phyloP scores from a whole-genome alignment of 148 eudicot genomes.

The Oxyria digyna region DNA sequence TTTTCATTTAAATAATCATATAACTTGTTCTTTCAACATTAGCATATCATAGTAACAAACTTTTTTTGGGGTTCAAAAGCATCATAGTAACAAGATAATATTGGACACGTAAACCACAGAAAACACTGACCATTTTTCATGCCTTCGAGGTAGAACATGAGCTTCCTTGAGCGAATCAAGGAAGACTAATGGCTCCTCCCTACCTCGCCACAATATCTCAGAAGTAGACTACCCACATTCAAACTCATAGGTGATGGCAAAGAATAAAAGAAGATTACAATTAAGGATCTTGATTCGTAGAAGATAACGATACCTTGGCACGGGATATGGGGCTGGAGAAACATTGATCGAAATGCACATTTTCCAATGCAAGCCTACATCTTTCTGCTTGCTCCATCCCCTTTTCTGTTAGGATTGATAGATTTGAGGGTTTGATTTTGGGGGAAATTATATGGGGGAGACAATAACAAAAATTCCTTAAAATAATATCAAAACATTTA shows the following conservation, averaged over 20 bases:
- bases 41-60: no score
- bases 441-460: no score
- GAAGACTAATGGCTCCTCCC: conserved; percentile 42
- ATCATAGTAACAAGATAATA: not conserved
- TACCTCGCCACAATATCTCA: conserved; percentile 63
- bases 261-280: not conserved
- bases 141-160: conserved; percentile 58
- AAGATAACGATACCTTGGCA: conserved; percentile 45
- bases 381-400: conserved; percentile 53
- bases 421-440: no score
- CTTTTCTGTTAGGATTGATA: conserved; percentile 47
- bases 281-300: not conserved
- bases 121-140: conserved; percentile 56
- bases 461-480: no score
- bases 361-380: conserved; percentile 47
- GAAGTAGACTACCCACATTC: conserved; percentile 39
- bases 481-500: no score
- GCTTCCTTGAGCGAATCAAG: conserved; percentile 66
- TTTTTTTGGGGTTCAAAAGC: no score
- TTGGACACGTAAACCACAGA: not conserved
- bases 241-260: not conserved
- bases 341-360: conserved; percentile 48
- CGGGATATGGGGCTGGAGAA: conserved; percentile 74
- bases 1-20: not conserved
- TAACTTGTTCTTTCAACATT: not conserved